Conservation (phyloP, 2,329 filamentous ascomycete genomes). For the Zymoseptoria crescenta region DNA sequence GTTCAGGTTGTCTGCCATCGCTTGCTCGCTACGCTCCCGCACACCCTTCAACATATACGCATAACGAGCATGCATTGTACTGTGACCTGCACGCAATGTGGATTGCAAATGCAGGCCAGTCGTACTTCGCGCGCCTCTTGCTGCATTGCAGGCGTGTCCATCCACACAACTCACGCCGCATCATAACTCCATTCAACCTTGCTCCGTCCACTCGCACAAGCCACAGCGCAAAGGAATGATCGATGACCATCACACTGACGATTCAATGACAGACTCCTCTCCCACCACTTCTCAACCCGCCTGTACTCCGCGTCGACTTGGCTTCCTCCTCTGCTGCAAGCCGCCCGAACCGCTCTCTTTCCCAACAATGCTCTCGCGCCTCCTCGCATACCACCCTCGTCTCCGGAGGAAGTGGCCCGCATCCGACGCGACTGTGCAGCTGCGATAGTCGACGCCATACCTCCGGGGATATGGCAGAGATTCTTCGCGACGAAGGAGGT, state of each 20-base stretch:
- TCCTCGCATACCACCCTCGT: conserved; percentile 53
- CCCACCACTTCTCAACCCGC: not conserved
- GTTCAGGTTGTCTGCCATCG: not conserved
- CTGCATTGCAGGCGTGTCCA: not conserved
- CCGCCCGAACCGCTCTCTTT: conserved; percentile 71
- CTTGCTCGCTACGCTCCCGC: not conserved
- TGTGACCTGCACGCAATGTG: not conserved
- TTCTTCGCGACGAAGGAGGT: conserved; percentile 35
- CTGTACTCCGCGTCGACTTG: conserved; percentile 27
- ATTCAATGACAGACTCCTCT: not conserved
- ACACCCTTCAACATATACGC: not conserved
- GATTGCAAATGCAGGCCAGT: not conserved
- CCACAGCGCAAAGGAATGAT: not conserved
- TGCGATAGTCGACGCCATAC: conserved; percentile 44
- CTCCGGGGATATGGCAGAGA: conserved; percentile 36
- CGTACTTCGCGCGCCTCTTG: not conserved
- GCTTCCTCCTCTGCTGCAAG: conserved; percentile 49
- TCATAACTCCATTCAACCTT: not conserved
- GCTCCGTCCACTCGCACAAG: not conserved
- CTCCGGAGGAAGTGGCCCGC: conserved; percentile 51
- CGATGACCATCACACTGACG: not conserved
- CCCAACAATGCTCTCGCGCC: conserved; percentile 72
- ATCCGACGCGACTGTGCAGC: conserved; percentile 62
- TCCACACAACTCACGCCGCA: not conserved
- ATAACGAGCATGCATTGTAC: not conserved